Conservation (phyloP, 768 basidiomycete genomes). For the Kwoniella mangroviensis region DNA sequence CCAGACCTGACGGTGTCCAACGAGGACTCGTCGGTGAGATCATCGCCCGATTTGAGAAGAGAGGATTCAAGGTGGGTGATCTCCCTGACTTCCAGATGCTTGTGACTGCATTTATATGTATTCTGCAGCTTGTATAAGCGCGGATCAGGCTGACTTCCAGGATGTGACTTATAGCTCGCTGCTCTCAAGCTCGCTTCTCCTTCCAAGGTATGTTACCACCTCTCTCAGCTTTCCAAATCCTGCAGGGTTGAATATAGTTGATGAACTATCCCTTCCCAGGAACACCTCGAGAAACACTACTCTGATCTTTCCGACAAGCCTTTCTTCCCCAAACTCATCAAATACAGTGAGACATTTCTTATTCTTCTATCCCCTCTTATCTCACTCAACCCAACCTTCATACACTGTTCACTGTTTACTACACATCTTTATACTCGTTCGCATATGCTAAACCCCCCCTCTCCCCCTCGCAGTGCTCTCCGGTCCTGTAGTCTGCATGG, state of each 20-base stretch:
- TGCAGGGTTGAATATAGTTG: background rate
- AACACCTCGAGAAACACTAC: conserved; percentile 96
- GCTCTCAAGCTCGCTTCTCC: conserved; percentile 90
- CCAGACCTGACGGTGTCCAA: conserved; percentile 97
- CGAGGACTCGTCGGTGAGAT: conserved; percentile 92
- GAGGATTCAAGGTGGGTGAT: conserved; percentile 76
- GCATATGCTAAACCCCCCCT: too few relatives aligned
- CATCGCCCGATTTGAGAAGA: conserved; percentile 93
- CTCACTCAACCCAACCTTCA: background rate
- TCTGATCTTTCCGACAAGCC: conserved; percentile 89
- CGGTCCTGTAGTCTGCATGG: conserved; percentile 87
- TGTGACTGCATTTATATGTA: background rate
- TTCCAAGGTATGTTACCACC: conserved; percentile 59
- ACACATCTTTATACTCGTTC: background rate
- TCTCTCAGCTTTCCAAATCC: background rate
- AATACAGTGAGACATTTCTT: conserved; percentile 68
- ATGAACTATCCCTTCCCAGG: conserved; percentile 37
- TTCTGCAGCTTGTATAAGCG: too few relatives aligned
- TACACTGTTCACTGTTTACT: background rate
- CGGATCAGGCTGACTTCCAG: background rate
- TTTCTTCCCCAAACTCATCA: conserved; percentile 94
- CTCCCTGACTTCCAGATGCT: background rate
- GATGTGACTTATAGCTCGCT: conserved; percentile 63
- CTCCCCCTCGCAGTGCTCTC: conserved; percentile 42
- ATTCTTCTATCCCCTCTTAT: background rate